Conservation (phyloP, 1,284 basidiomycete species). For the Tetrapyrgos nigripes region DNA sequence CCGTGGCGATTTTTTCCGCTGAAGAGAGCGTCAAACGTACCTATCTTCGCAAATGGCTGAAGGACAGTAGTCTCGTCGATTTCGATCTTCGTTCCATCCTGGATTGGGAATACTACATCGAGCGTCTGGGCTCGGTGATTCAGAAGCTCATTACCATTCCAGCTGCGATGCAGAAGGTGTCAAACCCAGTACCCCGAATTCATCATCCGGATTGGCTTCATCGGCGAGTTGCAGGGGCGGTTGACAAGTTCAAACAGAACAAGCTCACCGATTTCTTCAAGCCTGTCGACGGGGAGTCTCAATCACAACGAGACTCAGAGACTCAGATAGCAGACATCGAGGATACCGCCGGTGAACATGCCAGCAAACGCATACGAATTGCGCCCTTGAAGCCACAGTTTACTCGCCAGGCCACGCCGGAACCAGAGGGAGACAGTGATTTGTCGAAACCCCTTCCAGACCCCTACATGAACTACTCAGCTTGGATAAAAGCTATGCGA, state of each 20-base stretch:
- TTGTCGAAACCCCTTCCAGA: conserved; percentile 56
- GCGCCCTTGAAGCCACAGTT: conserved; percentile 63
- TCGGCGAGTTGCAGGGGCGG: conserved; percentile 85
- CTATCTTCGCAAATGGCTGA: conserved; percentile 96
- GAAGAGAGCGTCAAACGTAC: conserved; percentile 90
- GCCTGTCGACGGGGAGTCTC: conserved; percentile 47
- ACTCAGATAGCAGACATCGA: conserved; percentile 23
- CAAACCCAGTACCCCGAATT: conserved; percentile 96
- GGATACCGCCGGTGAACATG: conserved; percentile 16
- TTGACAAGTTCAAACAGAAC: conserved; percentile 98
- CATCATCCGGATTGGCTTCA: conserved; percentile 98
- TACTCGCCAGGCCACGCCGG: conserved; percentile 46
- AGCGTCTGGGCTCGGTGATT: conserved; percentile 96
- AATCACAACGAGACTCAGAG: conserved; percentile 38
- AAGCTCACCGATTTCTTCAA: conserved; percentile 96
- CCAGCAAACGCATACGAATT: conserved; percentile 48
- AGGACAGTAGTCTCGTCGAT: conserved; percentile 87
- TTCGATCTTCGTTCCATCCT: conserved; percentile 96
- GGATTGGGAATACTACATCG: conserved; percentile 99
- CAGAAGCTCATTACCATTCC: conserved; percentile 99
- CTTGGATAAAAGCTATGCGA: conserved; percentile 84
- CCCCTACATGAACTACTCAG: conserved; percentile 71
- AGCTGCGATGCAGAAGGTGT: conserved; percentile 96
- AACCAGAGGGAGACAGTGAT: conserved; percentile 42
- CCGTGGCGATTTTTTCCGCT: conserved; percentile 98